Evolutionary conservation across 1,139 yeast genomes (phyloP).

Genomic region (Debaryomyces psychrophilus): DNA sequence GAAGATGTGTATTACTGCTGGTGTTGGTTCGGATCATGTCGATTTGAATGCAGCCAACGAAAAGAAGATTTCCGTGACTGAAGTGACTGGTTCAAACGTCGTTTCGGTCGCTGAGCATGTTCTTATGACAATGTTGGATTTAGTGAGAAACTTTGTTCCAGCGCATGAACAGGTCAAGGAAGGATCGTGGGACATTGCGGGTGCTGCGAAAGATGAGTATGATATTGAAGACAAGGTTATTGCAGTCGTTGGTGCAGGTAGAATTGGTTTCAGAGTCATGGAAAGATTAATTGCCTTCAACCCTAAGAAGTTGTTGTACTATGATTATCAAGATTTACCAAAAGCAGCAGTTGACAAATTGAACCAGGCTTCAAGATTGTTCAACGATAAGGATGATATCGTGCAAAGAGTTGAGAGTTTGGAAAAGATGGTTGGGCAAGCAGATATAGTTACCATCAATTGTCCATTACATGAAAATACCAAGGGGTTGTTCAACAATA

Average conservation of each 20-base stretch:
- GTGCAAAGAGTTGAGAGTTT: conserved; percentile 65
- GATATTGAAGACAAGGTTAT: conserved; percentile 77
- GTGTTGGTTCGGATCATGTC: conserved; percentile 84
- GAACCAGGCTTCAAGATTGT: conserved; percentile 41
- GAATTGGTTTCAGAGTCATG: conserved; percentile 78
- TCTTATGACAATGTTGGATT: conserved; percentile 68
- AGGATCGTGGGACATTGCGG: conserved; percentile 80
- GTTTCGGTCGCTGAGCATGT: conserved; percentile 84
- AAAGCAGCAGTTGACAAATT: conserved; percentile 57
- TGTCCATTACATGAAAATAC: conserved; percentile 77
- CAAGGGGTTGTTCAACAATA: conserved; percentile 67
- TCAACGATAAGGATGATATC: conserved; percentile 40
- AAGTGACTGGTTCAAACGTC: conserved; percentile 84
- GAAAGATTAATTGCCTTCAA: conserved; percentile 75
- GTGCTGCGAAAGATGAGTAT: conserved; percentile 69
- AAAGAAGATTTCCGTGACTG: conserved; percentile 64
- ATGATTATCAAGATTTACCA: conserved; percentile 74
- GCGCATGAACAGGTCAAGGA: conserved; percentile 68
- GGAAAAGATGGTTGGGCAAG: conserved; percentile 67
- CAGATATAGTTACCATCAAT: conserved; percentile 78
- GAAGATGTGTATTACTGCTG: conserved; percentile 76
- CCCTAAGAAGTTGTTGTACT: conserved; percentile 73
- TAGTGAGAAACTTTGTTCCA: conserved; percentile 78
- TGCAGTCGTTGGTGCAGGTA: conserved; percentile 81
- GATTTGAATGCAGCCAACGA: conserved; percentile 76